A percentile compares a stretch with the other conserved stretches of the same genome.
Conservation (phyloP, 2,329 filamentous ascomycete species). For the Fusarium sp. region DNA sequence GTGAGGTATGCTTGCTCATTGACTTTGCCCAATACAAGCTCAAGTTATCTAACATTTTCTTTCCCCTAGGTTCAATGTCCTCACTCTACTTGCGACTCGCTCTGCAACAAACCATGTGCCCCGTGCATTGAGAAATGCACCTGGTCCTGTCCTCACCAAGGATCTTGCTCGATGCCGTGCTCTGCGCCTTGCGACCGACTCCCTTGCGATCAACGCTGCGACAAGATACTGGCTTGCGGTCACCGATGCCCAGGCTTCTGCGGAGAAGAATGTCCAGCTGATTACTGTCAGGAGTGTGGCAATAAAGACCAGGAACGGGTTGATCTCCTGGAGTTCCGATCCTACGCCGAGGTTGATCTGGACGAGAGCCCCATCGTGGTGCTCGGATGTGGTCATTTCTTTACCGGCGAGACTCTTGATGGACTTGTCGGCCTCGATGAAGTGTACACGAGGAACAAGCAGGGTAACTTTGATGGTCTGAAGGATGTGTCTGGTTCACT, state of each 20-base stretch:
- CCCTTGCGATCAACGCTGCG: slow-evolving; percentile 71
- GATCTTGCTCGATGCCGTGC: slow-evolving; percentile 64
- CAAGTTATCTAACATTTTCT: too few relatives aligned
- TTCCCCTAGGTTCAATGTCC: slow-evolving; percentile 62
- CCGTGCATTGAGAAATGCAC: slow-evolving; percentile 68
- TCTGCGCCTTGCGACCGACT: slow-evolving; percentile 72
- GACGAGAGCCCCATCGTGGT: slow-evolving; percentile 69
- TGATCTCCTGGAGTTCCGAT: slow-evolving; percentile 64
- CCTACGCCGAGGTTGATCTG: slow-evolving; percentile 67
- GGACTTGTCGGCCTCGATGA: slow-evolving; percentile 63
- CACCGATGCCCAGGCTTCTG: slow-evolving; percentile 72
- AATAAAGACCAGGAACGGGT: slow-evolving; percentile 56
- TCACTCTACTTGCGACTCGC: slow-evolving; percentile 64
- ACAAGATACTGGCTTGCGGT: slow-evolving; percentile 62
- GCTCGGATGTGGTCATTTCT: slow-evolving; percentile 70
- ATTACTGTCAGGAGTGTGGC: slow-evolving; percentile 68
- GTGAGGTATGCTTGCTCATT: too few relatives aligned
- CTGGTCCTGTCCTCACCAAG: slow-evolving; percentile 63
- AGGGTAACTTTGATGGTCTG: slow-evolving; percentile 47
- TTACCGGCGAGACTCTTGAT: slow-evolving; percentile 69
- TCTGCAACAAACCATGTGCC: slow-evolving; percentile 67
- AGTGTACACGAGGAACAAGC: slow-evolving; percentile 57
- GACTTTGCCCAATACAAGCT: too few relatives aligned
- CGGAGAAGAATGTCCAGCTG: slow-evolving; percentile 68
- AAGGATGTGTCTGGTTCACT: slow-evolving; percentile 57